phyloP scores from a whole-genome alignment of 139 green algal species.

The Chlamydomonas urium region DNA sequence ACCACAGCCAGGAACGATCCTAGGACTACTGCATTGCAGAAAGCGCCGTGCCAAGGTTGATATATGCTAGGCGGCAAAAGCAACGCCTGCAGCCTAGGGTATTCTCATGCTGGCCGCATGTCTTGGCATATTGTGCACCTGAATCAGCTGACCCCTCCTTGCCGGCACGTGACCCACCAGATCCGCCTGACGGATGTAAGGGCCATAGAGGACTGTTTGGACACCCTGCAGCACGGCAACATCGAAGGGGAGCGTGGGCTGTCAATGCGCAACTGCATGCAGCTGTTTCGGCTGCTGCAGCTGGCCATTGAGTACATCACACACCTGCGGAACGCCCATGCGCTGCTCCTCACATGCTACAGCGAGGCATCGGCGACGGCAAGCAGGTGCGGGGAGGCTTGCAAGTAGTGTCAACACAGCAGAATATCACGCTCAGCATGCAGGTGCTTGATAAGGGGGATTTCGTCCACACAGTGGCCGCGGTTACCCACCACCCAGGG shows the following conservation, averaged over 20 bases:
- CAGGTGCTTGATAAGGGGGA: too few relatives aligned
- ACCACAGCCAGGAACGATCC: too few relatives aligned
- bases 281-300: conserved; percentile 46
- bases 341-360: conserved; percentile 25
- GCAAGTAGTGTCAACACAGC: too few relatives aligned
- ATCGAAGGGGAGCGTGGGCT: conserved; percentile 15
- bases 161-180: not conserved
- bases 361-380: not conserved
- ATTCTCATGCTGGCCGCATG: too few relatives aligned
- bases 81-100: too few relatives aligned
- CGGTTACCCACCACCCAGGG: too few relatives aligned
- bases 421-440: too few relatives aligned
- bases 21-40: too few relatives aligned
- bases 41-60: too few relatives aligned
- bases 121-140: too few relatives aligned
- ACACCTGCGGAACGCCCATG: conserved; percentile 35
- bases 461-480: too few relatives aligned
- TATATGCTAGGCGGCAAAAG: too few relatives aligned
- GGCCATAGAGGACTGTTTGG: conserved; percentile 37
- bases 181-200: conserved; percentile 37
- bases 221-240: conserved; percentile 34
- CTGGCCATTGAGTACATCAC: conserved; percentile 39
- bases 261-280: conserved; percentile 36
- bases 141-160: not conserved
- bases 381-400: not conserved